Conservation (phyloP, 495 filamentous ascomycete species). For the Aspergillus hancockii region DNA sequence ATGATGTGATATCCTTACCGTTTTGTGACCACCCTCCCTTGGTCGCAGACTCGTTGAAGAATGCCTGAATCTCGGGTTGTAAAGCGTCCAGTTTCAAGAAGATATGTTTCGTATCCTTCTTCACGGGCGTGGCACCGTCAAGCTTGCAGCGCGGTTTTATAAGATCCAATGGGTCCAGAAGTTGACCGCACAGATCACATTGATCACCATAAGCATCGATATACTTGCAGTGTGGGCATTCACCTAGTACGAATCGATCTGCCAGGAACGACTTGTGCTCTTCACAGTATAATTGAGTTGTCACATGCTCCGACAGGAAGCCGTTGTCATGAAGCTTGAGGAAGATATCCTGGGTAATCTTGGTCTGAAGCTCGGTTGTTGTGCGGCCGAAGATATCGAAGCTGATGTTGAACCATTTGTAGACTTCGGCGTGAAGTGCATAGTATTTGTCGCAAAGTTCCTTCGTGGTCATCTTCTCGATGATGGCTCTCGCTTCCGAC, state of each 20-base stretch:
- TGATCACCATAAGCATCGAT: conserved; percentile 81
- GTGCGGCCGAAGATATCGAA: conserved; percentile 89
- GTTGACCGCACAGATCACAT: conserved; percentile 82
- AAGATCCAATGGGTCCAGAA: conserved; percentile 75
- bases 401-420: conserved; percentile 83
- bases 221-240: conserved; percentile 78
- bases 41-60: conserved; percentile 59
- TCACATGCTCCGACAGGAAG: conserved; percentile 76
- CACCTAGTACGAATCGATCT: conserved; percentile 91
- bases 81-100: conserved; percentile 80
- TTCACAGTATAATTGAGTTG: conserved; percentile 83
- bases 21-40: conserved; percentile 79
- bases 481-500: conserved; percentile 78
- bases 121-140: conserved; percentile 74
- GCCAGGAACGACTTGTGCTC: conserved; percentile 83
- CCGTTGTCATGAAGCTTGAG: conserved; percentile 72
- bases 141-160: conserved; percentile 71
- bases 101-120: conserved; percentile 69
- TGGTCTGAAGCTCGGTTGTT: conserved; percentile 77
- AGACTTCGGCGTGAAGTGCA: conserved; percentile 78
- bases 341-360: conserved; percentile 87
- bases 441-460: conserved; percentile 85
- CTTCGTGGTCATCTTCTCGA: conserved; percentile 67
- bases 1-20: conserved; percentile 66
- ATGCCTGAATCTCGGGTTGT: conserved; percentile 70